Base-by-base conservation (phyloP, 108 stramenopile species). In the Nitzschia palea region DNA sequence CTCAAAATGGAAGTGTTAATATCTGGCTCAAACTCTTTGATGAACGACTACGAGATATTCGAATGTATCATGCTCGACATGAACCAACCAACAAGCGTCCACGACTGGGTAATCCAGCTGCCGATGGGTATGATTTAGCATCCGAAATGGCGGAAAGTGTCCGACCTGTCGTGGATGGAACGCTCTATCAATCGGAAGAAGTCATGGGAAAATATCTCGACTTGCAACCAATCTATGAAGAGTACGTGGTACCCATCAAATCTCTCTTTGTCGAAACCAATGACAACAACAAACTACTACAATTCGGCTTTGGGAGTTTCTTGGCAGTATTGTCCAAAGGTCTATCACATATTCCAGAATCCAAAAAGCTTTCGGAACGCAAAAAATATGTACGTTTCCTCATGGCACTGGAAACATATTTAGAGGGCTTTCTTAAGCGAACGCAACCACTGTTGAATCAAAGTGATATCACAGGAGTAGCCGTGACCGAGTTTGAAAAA, bases 111-210 rank as follows among this genome's bases (percentile, higher is more conserved):
- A 77, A 86, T 76, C 87, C 89, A 15, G 44, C 71, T 5, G 86
- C 86, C 31, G 89, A 94, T 78, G 93, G 93, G 36, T 94, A 87
- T 52, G 93, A 94, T 69, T 67, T 91, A 45, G 79, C 82, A 0
- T 84, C 86, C 8, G 48, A 78, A 17, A 33, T 90, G 17, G 31
- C 59, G 17, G 71, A 69, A 42, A 73, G 67, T 35, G 65, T 84
- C n/a, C 51, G 65, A 25, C 63, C 64, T n/a, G 65, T 87, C 37
- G 56, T 62, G 17, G 72, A 76, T 2, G 85, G 83, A 10, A 76
- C 78, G 22, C 43, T 83, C 29, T 89, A 73, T 67, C 56, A 77
- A 10, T 47, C 83, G 6, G 86, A 94, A 62, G 88, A 94, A 84
- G 77, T 89, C 50, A 73, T 89, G 79, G 90, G 93, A 14, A 84